Base-by-base conservation (phyloP, 192 early-diverging fungal genomes). In the Umbelopsis isabellina region DNA sequence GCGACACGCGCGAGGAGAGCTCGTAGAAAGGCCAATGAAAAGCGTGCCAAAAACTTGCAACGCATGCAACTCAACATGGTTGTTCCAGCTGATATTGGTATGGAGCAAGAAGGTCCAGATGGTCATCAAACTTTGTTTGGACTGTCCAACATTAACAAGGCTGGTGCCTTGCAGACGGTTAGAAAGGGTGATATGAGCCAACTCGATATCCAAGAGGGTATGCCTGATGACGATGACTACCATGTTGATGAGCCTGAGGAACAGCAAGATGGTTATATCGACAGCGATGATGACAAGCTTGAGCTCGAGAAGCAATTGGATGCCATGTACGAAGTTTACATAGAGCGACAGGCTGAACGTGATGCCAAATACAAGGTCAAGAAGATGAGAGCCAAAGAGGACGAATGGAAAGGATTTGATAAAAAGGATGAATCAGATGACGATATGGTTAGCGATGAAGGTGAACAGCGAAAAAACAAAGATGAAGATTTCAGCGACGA, bases 51-150 rank as follows among this genome's bases (percentile, higher is more conserved):
- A 69, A 84, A 85, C 49, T 78, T 93, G 15, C 82, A 88, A 47
- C 88, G 91, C 55, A 88, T 94, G 89, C 89, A 93, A 70, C 73
- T 94, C 68, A 89, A 89, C 51, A 94, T 94, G 93, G 86, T 87
- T 33, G 86, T 90, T 21, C 88, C 91, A 10, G 82, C 80, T 1
- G 93, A 94, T 58, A 89, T 93, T 68, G 93, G 87, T 65, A 75
- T 90, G 82, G 91, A 93, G 68, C 84, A 89, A 49, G 73, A 77
- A 33, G 82, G 79, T 18, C 70, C 67, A 12, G 83, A 83, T 53
- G 84, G 75, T 13, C 87, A 80, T 27, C 83, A 87, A 21, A 74
- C 80, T 13, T 70, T 94, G 45, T 94, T 94, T 69, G 79, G 85
- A 8, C 69, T 87, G 8, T 72, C 69, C 21, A 80, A 84, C 37